These are phyloP conservation scores for Osmozyma mogii DNA, from an alignment of 805 yeast genomes.

Conservation along the genomic window DNA sequence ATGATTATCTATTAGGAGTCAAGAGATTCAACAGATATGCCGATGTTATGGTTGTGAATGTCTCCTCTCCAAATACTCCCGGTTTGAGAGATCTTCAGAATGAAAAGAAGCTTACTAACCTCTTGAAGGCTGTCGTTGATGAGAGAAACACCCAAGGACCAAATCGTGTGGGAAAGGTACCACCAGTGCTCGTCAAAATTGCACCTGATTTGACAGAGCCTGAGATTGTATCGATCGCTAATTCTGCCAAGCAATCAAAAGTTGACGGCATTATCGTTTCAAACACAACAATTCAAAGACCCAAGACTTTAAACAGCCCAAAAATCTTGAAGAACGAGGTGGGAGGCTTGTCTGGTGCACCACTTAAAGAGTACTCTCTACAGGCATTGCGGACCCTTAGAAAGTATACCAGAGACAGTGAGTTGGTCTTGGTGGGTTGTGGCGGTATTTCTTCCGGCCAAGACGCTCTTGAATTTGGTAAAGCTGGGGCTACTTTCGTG, in stretches of 20 bases:
- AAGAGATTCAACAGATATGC: slow-evolving; percentile 74
- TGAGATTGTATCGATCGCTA: slow-evolving; percentile 77
- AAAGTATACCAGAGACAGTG: slow-evolving; percentile 65
- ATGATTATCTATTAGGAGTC: slow-evolving; percentile 83
- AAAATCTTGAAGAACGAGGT: slow-evolving; percentile 41
- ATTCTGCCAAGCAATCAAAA: slow-evolving; percentile 64
- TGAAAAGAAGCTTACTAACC: slow-evolving; percentile 60
- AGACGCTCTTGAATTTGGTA: slow-evolving; percentile 86
- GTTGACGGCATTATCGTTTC: slow-evolving; percentile 91
- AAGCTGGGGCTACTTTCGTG: slow-evolving; percentile 88
- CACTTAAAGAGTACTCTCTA: slow-evolving; percentile 73
- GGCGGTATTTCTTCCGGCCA: slow-evolving; percentile 87
- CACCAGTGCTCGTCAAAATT: slow-evolving; percentile 83
- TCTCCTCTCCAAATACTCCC: slow-evolving; percentile 94
- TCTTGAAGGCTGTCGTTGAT: slow-evolving; percentile 57
- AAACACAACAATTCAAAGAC: slow-evolving; percentile 87
- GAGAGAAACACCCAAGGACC: slow-evolving; percentile 51
- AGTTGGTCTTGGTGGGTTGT: slow-evolving; percentile 78
- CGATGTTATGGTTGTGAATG: slow-evolving; percentile 84
- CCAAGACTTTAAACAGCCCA: slow-evolving; percentile 42
- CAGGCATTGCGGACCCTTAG: slow-evolving; percentile 65
- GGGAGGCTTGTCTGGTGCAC: slow-evolving; percentile 93
- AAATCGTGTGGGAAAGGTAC: slow-evolving; percentile 40
- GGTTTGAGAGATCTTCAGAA: slow-evolving; percentile 83
- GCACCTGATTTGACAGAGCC: slow-evolving; percentile 87